Evolutionary conservation across 169 alveolate species (phyloP), one percentile per base, ranked within the genome.

Genomic region (Eimeria sp.): DNA sequence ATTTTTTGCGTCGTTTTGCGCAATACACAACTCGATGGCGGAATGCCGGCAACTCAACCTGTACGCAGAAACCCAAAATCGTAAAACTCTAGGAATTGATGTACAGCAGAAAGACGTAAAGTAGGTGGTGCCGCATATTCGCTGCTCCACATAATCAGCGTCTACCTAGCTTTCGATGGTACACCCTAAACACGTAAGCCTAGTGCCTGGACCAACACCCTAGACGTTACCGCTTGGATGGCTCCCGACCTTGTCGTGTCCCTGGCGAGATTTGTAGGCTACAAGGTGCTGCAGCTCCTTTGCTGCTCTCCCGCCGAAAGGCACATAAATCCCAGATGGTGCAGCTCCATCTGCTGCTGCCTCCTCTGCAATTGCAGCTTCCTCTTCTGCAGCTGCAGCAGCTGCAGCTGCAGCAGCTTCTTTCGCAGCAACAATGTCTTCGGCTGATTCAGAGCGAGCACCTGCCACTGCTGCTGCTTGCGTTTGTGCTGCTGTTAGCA

Each of bases 31-130:
- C 89, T 4, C 96, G 94, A 82, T 93, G 96, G 51, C 58, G 78
- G 78, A 93, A 70, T 6, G 96, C 96, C 34, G 92, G 92, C 72
- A 93, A 57, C 65, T 93, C 96, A 27, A 93, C 96, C 94, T 82
- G 76, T 40, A 30, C 27, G 34, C 30, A 82, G n/a, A 88, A 16
- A 63, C 86, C 58, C 78, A 25, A 86, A 45, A 65, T 2, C 40
- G 40, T 34, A 34, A 34, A 78, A 22, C 49, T 10, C 40, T 4
- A 13, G 5, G 73, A 82, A 73, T 47, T 4, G 13, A 4, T 16
- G 40, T 11, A 30, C n/a, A 34, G 86, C 58, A 75, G 86, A 54
- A 75, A 5, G 34, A 40, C n/a, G 63, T 34, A 34, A 34, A 34
- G 40, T 34, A 34, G 40, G 40, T 34, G 40, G 2, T 1, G 40